Conservation (phyloP, 345 rosid species). For the Cochlearia excelsa region DNA sequence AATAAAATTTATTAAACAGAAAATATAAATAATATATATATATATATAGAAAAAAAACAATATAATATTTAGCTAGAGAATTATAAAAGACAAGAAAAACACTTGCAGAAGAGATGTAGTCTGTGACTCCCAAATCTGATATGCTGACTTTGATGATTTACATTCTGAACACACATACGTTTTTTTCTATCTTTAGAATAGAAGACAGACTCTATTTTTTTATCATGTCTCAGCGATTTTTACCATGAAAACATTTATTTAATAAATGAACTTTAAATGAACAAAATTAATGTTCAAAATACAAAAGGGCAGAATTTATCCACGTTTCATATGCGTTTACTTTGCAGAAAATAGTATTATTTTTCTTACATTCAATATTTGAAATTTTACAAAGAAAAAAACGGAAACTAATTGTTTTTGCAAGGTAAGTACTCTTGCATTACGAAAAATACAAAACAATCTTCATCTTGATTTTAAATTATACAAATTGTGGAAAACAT, state of each 20-base stretch:
- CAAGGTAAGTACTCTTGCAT: no score
- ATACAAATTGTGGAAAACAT: no score
- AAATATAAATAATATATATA: background rate
- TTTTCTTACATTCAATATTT: no score
- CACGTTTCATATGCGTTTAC: slow-evolving; percentile 6
- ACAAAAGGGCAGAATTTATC: slow-evolving; percentile 3
- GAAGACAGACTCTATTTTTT: slow-evolving; percentile 3
- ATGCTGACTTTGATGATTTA: slow-evolving; percentile 20
- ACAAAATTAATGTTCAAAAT: background rate
- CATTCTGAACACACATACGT: slow-evolving; percentile 19
- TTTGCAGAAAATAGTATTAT: no score
- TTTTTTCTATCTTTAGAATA: slow-evolving; percentile 21
- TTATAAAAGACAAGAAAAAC: slow-evolving; percentile 17
- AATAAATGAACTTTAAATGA: background rate
- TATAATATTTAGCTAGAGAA: background rate
- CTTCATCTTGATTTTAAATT: no score
- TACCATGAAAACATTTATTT: slow-evolving; percentile 1
- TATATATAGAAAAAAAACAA: background rate
- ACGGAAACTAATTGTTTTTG: no score
- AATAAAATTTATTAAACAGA: background rate
- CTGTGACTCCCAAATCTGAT: slow-evolving; percentile 13
- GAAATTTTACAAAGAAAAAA: no score
- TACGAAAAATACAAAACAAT: no score
- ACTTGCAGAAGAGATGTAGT: slow-evolving; percentile 22
- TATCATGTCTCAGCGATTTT: slow-evolving; percentile 14